Evolutionary conservation across 495 filamentous ascomycete species (phyloP), one percentile per base, ranked within the genome.

Genomic region (Hypoxylon trugodes): DNA sequence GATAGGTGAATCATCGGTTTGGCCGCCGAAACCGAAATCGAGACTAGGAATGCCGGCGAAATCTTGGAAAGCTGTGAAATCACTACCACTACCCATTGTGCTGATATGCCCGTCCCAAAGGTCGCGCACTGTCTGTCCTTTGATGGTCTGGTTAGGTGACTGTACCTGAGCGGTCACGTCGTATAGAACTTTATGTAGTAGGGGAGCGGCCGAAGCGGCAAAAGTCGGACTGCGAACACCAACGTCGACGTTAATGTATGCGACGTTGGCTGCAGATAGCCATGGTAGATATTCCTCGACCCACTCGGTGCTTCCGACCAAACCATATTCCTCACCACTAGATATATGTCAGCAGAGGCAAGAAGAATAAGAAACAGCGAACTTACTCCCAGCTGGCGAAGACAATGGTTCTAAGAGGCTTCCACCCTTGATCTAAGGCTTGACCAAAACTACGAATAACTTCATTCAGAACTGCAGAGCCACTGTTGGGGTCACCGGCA

Each of bases 381-480:
- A n/a, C n/a, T n/a, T n/a, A n/a, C n/a, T 98, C 95, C 95, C 95
- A 98, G 66, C 89, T 94, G 19, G 90, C 91, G 73, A 98, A 97
- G 58, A 95, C 88, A 61, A 98, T 93, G 4, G 91, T 96, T 9
- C 95, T 89, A 1, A 93, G 78, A 9, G 95, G 95, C 47, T 90
- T 89, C 95, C 95, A 98, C 7, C 93, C 94, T 22, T 84, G 84
- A 18, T 79, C 80, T n/a, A 88, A 74, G 30, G 96, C 86, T 51
- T 90, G 80, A 24, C 92, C 92, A 69, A 98, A 90, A 57, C 91
- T 86, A 4, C 90, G 86, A 22, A 96, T 84, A 32, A 92, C 86
- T 72, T 98, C 96, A 41, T 96, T 84, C 65, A 98, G 81, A 4
- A 94, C 87, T 1, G 96, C 94, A 1, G 92, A 96, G 7, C 95